These are phyloP conservation scores for Leucogyrophana mollusca DNA, from an alignment of 768 basidiomycete species.

Conservation along the genomic window DNA sequence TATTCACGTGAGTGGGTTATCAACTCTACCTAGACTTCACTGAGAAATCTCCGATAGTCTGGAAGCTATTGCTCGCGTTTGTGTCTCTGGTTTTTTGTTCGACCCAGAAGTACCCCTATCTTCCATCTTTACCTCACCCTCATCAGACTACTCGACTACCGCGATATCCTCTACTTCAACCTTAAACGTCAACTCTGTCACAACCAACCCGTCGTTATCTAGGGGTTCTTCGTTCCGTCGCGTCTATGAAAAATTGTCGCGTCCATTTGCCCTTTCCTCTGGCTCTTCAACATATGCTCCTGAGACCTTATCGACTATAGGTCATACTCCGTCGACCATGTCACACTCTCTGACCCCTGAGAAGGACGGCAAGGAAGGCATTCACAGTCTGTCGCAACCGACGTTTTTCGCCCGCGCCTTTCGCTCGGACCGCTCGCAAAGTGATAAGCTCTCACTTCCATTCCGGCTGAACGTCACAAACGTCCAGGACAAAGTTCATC, in stretches of 20 bases:
- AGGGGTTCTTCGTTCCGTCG: conserved; percentile 44
- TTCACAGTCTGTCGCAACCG: conserved; percentile 45
- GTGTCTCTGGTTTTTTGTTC: conserved; percentile 84
- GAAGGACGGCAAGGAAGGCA: conserved; percentile 24
- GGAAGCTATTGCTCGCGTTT: conserved; percentile 85
- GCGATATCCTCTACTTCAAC: conserved; percentile 26
- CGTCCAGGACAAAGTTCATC: conserved; percentile 52
- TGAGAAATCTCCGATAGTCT: conserved; percentile 41
- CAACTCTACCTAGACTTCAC: not conserved
- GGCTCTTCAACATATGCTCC: conserved; percentile 16
- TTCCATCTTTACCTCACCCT: conserved; percentile 41
- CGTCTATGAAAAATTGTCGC: conserved; percentile 46
- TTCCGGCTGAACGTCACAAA: conserved; percentile 60
- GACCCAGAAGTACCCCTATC: conserved; percentile 72
- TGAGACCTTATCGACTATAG: conserved; percentile 7
- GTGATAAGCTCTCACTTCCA: conserved; percentile 50
- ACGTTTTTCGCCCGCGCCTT: conserved; percentile 52
- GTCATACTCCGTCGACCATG: conserved; percentile 20
- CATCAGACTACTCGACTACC: conserved; percentile 16
- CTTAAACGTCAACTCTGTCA: conserved; percentile 19
- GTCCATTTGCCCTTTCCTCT: conserved; percentile 51
- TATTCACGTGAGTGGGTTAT: conserved; percentile 71
- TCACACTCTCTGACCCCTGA: conserved; percentile 31
- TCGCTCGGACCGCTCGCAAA: conserved; percentile 36
- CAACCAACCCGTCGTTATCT: conserved; percentile 33